A percentile compares a stretch with the other conserved stretches of the same genome.
These are phyloP conservation scores for Trametes cingulata DNA, from an alignment of 768 basidiomycete species.

Conservation along the genomic window DNA sequence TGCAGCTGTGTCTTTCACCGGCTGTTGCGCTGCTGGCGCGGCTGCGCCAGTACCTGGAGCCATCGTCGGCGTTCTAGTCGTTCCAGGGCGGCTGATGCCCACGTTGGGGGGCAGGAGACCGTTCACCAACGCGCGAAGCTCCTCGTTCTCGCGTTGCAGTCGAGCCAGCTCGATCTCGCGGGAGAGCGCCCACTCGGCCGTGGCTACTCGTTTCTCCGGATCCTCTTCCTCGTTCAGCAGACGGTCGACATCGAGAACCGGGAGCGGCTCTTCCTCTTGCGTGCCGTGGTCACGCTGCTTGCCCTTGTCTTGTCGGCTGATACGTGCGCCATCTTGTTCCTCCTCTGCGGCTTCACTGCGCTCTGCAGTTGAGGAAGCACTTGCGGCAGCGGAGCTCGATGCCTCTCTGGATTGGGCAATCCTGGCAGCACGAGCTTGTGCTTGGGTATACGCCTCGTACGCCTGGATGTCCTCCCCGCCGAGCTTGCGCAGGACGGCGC, in stretches of 20 bases:
- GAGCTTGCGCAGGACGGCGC: constrained; percentile 66
- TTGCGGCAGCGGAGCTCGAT: not conserved
- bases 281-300: constrained; percentile 15
- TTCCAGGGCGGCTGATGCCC: not conserved
- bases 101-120: constrained; percentile 13
- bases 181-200: constrained; percentile 78
- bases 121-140: constrained; percentile 66
- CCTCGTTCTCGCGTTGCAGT: constrained; percentile 84
- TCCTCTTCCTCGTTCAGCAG: constrained; percentile 28
- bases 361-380: not conserved
- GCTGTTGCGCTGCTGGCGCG: constrained; percentile 2
- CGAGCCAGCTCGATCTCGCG: constrained; percentile 89
- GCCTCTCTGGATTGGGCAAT: constrained; percentile 7
- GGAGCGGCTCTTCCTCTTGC: not conserved
- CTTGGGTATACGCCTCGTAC: constrained; percentile 19
- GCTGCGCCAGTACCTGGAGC: not conserved
- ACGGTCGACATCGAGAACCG: not conserved
- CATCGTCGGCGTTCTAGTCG: not conserved
- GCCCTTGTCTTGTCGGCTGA: not conserved
- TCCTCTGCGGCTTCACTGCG: not conserved
- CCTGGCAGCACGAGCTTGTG: not conserved
- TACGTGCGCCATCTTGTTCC: not conserved
- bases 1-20: not conserved
- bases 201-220: constrained; percentile 36
- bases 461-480: constrained; percentile 58